Conservation (phyloP, 495 filamentous ascomycete genomes). For the Aspergillus steynii region DNA sequence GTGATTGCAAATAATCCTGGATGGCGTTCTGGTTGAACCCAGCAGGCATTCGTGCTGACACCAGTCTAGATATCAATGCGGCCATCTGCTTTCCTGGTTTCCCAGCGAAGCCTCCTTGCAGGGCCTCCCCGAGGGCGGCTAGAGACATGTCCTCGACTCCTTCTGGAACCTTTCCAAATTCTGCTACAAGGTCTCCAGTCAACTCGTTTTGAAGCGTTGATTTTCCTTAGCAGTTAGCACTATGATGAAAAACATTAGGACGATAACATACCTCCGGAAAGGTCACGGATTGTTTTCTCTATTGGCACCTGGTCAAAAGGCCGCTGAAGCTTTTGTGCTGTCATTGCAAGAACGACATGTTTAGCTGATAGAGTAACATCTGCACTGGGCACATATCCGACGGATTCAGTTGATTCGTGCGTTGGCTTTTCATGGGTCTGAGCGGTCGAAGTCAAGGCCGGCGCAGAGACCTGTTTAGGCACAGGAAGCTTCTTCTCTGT, state of each 20-base stretch:
- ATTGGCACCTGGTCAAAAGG: constrained; percentile 23
- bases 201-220: constrained; percentile 96
- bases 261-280: constrained; percentile 21
- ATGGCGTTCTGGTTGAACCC: constrained; percentile 95
- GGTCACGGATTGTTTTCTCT: constrained; percentile 23
- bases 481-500: background rate
- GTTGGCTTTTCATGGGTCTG: background rate
- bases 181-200: constrained; percentile 89
- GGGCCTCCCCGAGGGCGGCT: constrained; percentile 85
- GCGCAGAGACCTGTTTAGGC: background rate
- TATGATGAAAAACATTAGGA: background rate
- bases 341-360: constrained; percentile 22
- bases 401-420: background rate
- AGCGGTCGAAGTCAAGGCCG: background rate
- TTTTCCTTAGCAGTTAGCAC: constrained; percentile 62
- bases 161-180: constrained; percentile 96
- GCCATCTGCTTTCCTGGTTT: constrained; percentile 94
- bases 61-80: constrained; percentile 84
- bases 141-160: constrained; percentile 96
- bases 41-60: constrained; percentile 98
- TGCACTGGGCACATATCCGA: constrained; percentile 3
- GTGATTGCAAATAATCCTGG: constrained; percentile 85
- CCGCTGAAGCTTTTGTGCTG: constrained; percentile 26
- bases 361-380: constrained; percentile 16
- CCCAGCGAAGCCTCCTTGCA: constrained; percentile 94